Conservation (phyloP, 495 filamentous ascomycete species). For the Aspergillus bridgeri region DNA sequence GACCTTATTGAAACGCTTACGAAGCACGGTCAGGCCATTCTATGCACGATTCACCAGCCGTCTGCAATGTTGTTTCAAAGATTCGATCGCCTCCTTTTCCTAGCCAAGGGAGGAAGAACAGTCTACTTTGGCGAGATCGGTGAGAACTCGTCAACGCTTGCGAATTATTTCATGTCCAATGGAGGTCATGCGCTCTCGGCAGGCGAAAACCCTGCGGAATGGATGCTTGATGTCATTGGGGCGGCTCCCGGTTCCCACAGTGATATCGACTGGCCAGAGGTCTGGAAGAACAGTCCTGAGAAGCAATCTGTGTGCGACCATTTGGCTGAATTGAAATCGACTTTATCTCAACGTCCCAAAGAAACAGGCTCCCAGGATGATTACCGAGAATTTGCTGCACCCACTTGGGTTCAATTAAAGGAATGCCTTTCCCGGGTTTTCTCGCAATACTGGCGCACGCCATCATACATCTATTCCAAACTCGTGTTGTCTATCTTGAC, state of each 20-base stretch:
- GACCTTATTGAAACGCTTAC: neutral
- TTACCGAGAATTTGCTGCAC: conserved; percentile 41
- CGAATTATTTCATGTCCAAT: conserved; percentile 65
- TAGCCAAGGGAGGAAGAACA: neutral
- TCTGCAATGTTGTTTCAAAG: conserved; percentile 66
- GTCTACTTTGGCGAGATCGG: conserved; percentile 4
- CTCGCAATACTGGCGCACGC: conserved; percentile 48
- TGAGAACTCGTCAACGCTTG: neutral
- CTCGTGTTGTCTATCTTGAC: conserved; percentile 39
- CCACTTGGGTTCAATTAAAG: conserved; percentile 40
- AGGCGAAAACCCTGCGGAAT: conserved; percentile 77
- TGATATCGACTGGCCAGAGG: conserved; percentile 68
- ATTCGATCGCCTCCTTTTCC: conserved; percentile 39
- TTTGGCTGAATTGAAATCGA: conserved; percentile 56
- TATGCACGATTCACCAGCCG: conserved; percentile 1
- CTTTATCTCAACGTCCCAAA: conserved; percentile 32
- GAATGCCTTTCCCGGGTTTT: conserved; percentile 41
- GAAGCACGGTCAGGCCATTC: neutral
- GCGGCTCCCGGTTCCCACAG: conserved; percentile 68
- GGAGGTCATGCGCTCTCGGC: conserved; percentile 59
- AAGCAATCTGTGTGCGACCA: conserved; percentile 57
- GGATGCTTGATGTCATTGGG: conserved; percentile 84
- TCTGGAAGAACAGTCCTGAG: conserved; percentile 70
- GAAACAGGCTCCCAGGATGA: conserved; percentile 9
- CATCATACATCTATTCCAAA: conserved; percentile 47